Evolutionary conservation across 805 yeast genomes (phyloP), one percentile per base, ranked within the genome.

Genomic region (Myxozyma lipomycoides): DNA sequence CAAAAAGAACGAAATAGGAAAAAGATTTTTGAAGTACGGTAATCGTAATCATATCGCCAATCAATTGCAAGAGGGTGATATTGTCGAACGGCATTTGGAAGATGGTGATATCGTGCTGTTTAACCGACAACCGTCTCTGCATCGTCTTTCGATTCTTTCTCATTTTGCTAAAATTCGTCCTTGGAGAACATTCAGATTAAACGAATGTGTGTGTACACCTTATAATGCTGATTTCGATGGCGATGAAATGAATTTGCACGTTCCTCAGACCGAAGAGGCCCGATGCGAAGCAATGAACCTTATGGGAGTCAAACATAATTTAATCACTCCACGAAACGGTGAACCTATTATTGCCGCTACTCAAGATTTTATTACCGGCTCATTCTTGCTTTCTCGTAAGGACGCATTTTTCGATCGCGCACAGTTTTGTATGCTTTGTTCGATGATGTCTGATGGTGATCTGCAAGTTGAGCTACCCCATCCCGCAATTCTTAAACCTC

Each of bases 311-410:
- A 93, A 93, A 63, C 86, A 90, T 65, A 93, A 93, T 66, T 73
- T 93, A 57, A 77, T 93, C 61, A 93, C 98, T 1, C 99, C 99
- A 7, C 87, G 90, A 65, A 86, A 95, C 28, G 99, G 99, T 62
- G 98, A 95, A 64, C 99, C 99, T 0, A 93, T 93, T 62, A 93
- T 93, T 76, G 99, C 98, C 0, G 99, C 99, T 6, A 93, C 98
- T 0, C 99, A 93, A 74, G 99, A 93, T 79, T 93, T 93, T 74
- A 93, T 93, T 63, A 90, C 98, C 4, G 98, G 98, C 18, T 88
- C 97, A 0, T 93, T 83, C 67, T 74, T 93, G 64, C 86, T 93
- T 38, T 85, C 97, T 0, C 88, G 86, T 62, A 95, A 93, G 69
- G 98, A 95, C 68, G 78, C 95, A 1, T 93, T 93, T 68, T 91